Percentiles rank a stretch among this genome's conserved stretches.
phyloP scores from a whole-genome alignment of 116 monocot species.

The Zostera marina region DNA sequence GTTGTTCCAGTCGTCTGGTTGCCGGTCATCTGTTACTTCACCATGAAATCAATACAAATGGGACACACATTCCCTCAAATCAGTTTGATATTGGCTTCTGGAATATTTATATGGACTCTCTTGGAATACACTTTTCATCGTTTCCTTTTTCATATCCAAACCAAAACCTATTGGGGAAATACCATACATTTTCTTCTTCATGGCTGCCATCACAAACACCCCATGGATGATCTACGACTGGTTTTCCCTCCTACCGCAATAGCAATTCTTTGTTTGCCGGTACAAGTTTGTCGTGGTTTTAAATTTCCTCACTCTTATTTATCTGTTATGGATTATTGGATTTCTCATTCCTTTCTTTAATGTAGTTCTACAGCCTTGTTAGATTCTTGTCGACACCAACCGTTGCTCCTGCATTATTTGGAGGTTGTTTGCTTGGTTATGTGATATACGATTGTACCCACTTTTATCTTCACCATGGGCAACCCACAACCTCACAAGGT shows the following conservation, averaged over 20 bases:
- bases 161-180: constrained; percentile 80
- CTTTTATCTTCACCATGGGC: constrained; percentile 84
- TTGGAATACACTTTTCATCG: constrained; percentile 73
- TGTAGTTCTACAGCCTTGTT: constrained; percentile 56
- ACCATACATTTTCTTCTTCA: constrained; percentile 90
- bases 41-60: constrained; percentile 26
- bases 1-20: constrained; percentile 71
- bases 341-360: too few relatives aligned
- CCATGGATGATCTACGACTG: constrained; percentile 85
- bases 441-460: constrained; percentile 94
- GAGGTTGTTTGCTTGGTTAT: constrained; percentile 73
- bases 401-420: constrained; percentile 52
- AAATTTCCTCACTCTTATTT: too few relatives aligned
- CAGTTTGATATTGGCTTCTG: constrained; percentile 23
- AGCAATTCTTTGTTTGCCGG: constrained; percentile 68
- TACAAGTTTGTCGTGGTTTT: too few relatives aligned
- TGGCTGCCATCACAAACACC: constrained; percentile 97
- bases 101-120: constrained; percentile 67
- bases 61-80: constrained; percentile 38
- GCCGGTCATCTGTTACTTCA: constrained; percentile 59
- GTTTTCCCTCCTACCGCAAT: constrained; percentile 90
- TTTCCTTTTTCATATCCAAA: constrained; percentile 90
- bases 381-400: constrained; percentile 33
- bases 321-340: neutral
- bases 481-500: constrained; percentile 39